Evolutionary conservation across 2,329 filamentous ascomycete species (phyloP).

Genomic region (Alternaria dauci): DNA sequence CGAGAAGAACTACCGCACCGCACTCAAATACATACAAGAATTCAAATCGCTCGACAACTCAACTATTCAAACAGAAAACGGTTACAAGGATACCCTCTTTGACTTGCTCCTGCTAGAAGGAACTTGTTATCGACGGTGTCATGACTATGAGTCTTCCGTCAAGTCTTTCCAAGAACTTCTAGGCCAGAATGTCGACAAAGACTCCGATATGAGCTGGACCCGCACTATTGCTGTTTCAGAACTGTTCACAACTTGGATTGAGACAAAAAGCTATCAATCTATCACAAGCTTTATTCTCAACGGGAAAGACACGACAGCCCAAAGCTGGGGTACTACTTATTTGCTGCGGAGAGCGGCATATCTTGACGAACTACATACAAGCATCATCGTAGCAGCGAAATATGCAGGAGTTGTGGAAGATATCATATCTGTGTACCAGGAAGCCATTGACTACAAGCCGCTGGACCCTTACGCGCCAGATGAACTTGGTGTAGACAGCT

Average conservation of each 20-base stretch:
- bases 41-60: neutral
- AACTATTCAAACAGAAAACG: neutral
- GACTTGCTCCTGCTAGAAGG: neutral
- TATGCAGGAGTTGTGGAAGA: neutral
- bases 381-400: neutral
- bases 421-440: neutral
- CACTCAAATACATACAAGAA: neutral
- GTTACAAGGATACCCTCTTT: neutral
- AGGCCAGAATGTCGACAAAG: neutral
- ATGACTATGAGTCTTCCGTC: neutral
- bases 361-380: neutral
- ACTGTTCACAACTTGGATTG: neutral
- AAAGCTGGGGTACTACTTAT: neutral
- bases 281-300: neutral
- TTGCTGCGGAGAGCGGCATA: neutral
- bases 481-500: neutral
- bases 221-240: neutral
- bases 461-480: neutral
- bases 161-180: neutral
- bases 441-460: conserved; percentile 1
- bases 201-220: neutral
- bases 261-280: neutral
- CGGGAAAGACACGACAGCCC: neutral
- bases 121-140: neutral
- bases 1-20: neutral